Conservation (phyloP, 495 filamentous ascomycete species). For the Echria macrotheca region DNA sequence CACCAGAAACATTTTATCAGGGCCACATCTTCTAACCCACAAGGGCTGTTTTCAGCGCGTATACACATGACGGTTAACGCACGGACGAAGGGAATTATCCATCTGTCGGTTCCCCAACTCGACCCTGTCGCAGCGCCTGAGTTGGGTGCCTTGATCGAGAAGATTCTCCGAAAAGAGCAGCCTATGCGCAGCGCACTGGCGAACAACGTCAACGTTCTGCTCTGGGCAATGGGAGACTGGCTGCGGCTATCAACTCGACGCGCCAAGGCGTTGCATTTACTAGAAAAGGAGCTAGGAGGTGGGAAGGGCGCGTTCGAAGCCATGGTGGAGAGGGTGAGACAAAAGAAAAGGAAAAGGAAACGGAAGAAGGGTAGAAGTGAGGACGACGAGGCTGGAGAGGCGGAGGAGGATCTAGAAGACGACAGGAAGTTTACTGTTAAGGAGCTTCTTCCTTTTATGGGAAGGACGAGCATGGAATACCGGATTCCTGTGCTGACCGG, state of each 20-base stretch:
- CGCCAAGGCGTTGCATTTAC: slow-evolving; percentile 41
- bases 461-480: slow-evolving; percentile 38
- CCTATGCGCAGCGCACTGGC: slow-evolving; percentile 26
- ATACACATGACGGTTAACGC: slow-evolving; percentile 46
- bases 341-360: slow-evolving; percentile 19
- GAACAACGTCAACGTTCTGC: slow-evolving; percentile 41
- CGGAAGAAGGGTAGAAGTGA: slow-evolving; percentile 11
- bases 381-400: slow-evolving; percentile 11
- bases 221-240: slow-evolving; percentile 53
- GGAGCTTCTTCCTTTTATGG: slow-evolving; percentile 38
- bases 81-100: slow-evolving; percentile 29
- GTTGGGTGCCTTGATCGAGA: slow-evolving; percentile 36
- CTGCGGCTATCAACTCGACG: slow-evolving; percentile 37
- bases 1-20: slow-evolving; percentile 39
- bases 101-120: slow-evolving; percentile 37
- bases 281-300: slow-evolving; percentile 35
- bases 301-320: slow-evolving; percentile 21
- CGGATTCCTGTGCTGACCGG: slow-evolving; percentile 23
- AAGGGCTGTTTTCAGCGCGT: slow-evolving; percentile 40
- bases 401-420: slow-evolving; percentile 6
- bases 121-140: slow-evolving; percentile 39
- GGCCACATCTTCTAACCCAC: slow-evolving; percentile 27
- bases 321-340: slow-evolving; percentile 25
- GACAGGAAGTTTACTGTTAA: slow-evolving; percentile 9
- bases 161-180: slow-evolving; percentile 8